Base-by-base conservation (phyloP, 106 monocot genomes). In the Narthecium ossifragum region DNA sequence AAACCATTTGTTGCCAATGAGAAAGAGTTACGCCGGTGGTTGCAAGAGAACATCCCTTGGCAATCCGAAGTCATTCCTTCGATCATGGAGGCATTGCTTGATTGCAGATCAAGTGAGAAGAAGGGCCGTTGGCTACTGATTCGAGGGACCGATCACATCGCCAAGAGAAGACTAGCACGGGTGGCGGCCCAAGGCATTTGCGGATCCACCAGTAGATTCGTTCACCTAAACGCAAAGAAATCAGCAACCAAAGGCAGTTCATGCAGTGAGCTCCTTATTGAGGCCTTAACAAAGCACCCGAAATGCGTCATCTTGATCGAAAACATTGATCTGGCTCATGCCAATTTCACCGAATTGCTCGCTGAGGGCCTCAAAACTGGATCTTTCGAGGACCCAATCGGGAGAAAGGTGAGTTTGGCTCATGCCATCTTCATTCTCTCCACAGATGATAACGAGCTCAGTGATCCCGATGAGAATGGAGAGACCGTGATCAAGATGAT, bases 31-130 rank as follows among this genome's bases (percentile, higher is more conserved):
- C 31, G 56, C 50, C 50, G 28, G 59, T 26, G 23, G 48, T 46
- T 98, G 34, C 46, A 63, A 25, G 70, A 79, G 72, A 87, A 84
- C 56, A 73, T 98, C 46, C 84, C 84, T n/a, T 87, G 96, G 87
- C 90, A 98, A 26, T 82, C 76, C 3, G 76, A 76, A 57, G 22
- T 40, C 26, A 67, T 90, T 57, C 51, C 61, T 39, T 64, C 63
- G 22, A 80, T 96, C 39, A 64, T 73, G 8, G 80, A 83, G 0
- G 80, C 86, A 26, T 36, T 96, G 26, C 40, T 60, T 1, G 84
- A 78, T 51, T 5, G 41, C 12, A 62, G 25, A 46, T 36, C 55
- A 1, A 30, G 9, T 9, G 52, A 48, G 50, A 76, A 43, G 48
- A 77, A 67, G 31, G 80, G 69, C 14, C 38, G 8, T 4, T 86